Conservation (phyloP, 148 eudicot genomes). For the Silene latifolia region DNA sequence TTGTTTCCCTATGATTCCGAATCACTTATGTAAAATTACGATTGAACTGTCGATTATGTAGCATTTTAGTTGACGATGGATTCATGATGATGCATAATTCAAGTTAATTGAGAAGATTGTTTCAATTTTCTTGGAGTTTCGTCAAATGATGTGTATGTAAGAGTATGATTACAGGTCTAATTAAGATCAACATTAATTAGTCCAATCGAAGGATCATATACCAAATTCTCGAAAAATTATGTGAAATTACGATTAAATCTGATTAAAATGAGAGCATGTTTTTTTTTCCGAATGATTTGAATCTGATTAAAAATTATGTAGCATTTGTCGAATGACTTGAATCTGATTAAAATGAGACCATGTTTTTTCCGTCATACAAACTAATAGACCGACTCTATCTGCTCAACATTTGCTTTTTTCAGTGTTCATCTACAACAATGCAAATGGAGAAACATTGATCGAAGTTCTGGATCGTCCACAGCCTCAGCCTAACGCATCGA, state of each 20-base stretch:
- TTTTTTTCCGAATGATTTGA: too few species aligned
- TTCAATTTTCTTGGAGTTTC: not conserved
- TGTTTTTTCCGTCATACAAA: too few species aligned
- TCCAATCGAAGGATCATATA: not conserved
- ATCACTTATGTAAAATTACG: not conserved
- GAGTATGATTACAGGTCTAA: too few species aligned
- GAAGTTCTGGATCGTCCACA: too few species aligned
- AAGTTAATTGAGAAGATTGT: not conserved
- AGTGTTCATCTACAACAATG: conserved; percentile 27
- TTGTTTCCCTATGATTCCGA: not conserved
- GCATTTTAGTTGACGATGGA: not conserved
- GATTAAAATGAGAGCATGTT: too few species aligned
- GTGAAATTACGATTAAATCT: too few species aligned
- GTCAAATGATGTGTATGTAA: too few species aligned
- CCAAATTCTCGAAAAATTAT: not conserved
- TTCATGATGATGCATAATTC: not conserved
- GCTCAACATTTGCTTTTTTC: not conserved
- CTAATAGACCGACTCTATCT: not conserved
- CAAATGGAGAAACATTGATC: too few species aligned
- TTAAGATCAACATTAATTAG: not conserved
- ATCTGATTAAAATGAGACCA: too few species aligned
- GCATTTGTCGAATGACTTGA: too few species aligned
- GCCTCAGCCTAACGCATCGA: not conserved
- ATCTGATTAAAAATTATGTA: too few species aligned
- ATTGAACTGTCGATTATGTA: not conserved